phyloP scores from a whole-genome alignment of 1,284 basidiomycete species.

The Naganishia cerealis region DNA sequence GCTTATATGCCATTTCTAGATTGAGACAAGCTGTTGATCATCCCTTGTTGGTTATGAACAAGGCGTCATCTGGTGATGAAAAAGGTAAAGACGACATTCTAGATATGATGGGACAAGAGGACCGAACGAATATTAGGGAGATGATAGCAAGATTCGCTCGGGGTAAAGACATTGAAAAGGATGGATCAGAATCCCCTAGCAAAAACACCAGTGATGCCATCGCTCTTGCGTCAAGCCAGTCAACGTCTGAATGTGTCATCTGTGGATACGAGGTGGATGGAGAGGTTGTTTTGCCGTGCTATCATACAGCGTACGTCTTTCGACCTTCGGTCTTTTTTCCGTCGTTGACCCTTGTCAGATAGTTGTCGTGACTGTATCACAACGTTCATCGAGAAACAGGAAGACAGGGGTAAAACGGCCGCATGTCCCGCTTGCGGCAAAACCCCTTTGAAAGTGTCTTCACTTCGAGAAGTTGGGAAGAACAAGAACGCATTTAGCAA shows the following conservation, averaged over 20 bases:
- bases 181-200: constrained; percentile 38
- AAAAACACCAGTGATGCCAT: constrained; percentile 45
- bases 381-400: constrained; percentile 51
- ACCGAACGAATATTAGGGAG: constrained; percentile 60
- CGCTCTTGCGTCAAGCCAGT: constrained; percentile 31
- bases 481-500: constrained; percentile 45
- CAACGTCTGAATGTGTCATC: constrained; percentile 77
- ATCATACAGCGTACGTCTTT: constrained; percentile 68
- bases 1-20: constrained; percentile 53
- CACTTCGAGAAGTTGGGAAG: constrained; percentile 44
- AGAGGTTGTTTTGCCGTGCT: constrained; percentile 72
- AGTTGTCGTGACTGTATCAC: constrained; percentile 55
- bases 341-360: constrained; percentile 18
- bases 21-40: constrained; percentile 83
- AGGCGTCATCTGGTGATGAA: constrained; percentile 56
- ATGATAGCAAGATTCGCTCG: constrained; percentile 65
- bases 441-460: constrained; percentile 43
- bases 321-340: background rate
- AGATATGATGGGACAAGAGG: constrained; percentile 53
- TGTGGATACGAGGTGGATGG: constrained; percentile 60
- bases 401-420: constrained; percentile 49
- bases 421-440: constrained; percentile 51
- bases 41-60: constrained; percentile 67
- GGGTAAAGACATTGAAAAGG: constrained; percentile 47
- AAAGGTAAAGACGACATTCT: constrained; percentile 54